Evolutionary conservation across 2,329 filamentous ascomycete genomes (phyloP).

Genomic region (Hymenoscyphus occultus): DNA sequence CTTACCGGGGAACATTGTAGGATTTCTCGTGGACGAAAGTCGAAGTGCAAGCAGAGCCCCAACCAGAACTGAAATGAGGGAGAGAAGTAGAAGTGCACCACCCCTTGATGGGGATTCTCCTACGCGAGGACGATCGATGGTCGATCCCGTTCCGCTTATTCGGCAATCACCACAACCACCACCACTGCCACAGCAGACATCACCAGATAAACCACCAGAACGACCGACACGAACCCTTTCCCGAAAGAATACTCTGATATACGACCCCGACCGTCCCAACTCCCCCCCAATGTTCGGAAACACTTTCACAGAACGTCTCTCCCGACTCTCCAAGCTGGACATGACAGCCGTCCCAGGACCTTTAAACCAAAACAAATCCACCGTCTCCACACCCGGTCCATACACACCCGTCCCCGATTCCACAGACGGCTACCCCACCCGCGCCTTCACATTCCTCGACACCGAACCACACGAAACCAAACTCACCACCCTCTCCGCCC

Average conservation of each 20-base stretch:
- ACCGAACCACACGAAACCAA: neutral
- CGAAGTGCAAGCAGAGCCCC: neutral
- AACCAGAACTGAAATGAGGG: neutral
- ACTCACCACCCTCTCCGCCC: neutral
- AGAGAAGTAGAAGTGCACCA: neutral
- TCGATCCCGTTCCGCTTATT: too few species aligned
- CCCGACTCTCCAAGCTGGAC: neutral
- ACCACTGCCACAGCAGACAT: neutral
- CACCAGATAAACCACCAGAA: constrained; percentile 10
- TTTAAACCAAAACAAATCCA: neutral
- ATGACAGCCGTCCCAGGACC: neutral
- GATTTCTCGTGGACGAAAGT: neutral
- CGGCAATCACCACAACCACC: too few species aligned
- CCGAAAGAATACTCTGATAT: constrained; percentile 21
- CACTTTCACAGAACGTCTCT: neutral
- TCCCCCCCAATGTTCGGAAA: constrained; percentile 19
- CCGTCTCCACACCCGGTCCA: too few species aligned
- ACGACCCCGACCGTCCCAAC: constrained; percentile 23
- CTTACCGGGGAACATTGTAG: neutral
- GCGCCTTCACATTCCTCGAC: too few species aligned
- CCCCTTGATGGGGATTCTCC: neutral
- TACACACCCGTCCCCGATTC: too few species aligned
- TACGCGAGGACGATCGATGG: neutral
- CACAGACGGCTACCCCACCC: too few species aligned
- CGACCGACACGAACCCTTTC: constrained; percentile 19